These are phyloP conservation scores for Pseudogymnoascus sp. DNA, from an alignment of 2,329 filamentous ascomycete genomes.

Conservation along the genomic window DNA sequence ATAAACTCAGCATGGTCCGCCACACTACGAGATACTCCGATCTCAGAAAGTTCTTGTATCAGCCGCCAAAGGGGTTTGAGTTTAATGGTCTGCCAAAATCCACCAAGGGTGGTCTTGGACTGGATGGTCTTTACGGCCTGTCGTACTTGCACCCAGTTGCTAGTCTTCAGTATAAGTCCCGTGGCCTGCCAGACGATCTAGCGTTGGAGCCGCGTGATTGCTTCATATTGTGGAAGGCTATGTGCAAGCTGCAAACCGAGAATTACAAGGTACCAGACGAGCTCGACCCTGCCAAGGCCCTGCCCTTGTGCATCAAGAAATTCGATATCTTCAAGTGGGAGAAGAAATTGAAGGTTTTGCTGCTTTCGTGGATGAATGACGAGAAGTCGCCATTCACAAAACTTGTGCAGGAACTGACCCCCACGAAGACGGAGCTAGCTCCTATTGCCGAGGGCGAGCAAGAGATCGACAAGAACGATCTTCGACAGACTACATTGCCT, in stretches of 20 bases:
- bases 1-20: conserved; percentile 58
- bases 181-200: conserved; percentile 60
- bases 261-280: conserved; percentile 42
- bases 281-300: conserved; percentile 41
- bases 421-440: conserved; percentile 1
- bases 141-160: conserved; percentile 59
- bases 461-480: conserved; percentile 25
- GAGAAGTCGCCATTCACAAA: conserved; percentile 35
- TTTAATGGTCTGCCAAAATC: conserved; percentile 30
- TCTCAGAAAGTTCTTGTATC: conserved; percentile 65
- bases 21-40: conserved; percentile 68
- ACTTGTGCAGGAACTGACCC: conserved; percentile 40
- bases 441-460: conserved; percentile 3
- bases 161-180: conserved; percentile 51
- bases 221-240: conserved; percentile 54
- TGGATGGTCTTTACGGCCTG: conserved; percentile 33
- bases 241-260: conserved; percentile 49
- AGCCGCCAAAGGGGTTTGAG: conserved; percentile 38
- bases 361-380: conserved; percentile 54
- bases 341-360: conserved; percentile 46
- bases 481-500: conserved; percentile 43
- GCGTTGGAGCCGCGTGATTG: conserved; percentile 66
- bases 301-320: conserved; percentile 53
- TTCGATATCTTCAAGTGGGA: conserved; percentile 61
- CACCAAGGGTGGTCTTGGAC: conserved; percentile 23